phyloP scores from a whole-genome alignment of 2,329 filamentous ascomycete genomes.

The Verticillium isaacii region DNA sequence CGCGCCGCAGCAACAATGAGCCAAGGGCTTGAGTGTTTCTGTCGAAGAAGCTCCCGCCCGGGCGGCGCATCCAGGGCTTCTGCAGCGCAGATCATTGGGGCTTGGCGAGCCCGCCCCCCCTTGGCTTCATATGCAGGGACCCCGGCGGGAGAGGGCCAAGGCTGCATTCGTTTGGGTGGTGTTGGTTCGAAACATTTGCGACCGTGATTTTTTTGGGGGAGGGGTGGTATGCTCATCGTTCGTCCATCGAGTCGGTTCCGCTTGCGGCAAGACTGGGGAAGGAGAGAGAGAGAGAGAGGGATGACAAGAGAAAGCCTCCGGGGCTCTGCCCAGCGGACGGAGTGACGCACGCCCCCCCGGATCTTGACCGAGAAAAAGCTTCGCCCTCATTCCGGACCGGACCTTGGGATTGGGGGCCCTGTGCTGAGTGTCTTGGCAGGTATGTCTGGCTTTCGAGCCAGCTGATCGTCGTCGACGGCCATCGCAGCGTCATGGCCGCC shows the following conservation, averaged over 20 bases:
- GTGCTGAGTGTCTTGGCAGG: background rate
- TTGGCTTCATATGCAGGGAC: background rate
- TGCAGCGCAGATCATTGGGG: background rate
- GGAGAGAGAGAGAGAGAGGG: background rate
- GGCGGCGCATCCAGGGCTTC: background rate
- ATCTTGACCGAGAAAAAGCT: background rate
- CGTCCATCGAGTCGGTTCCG: background rate
- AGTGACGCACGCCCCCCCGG: background rate
- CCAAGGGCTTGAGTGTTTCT: background rate
- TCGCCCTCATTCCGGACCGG: background rate
- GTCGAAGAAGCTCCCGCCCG: background rate
- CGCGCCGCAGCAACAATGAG: background rate
- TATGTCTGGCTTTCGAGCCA: background rate
- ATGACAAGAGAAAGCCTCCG: background rate
- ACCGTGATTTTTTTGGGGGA: background rate
- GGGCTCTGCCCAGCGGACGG: background rate
- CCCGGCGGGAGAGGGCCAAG: background rate
- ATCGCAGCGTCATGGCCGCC: background rate
- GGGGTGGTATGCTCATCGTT: background rate
- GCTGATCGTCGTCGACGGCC: background rate
- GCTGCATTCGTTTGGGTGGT: constrained; percentile 1
- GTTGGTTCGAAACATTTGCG: background rate
- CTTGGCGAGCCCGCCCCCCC: background rate
- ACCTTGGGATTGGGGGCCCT: background rate
- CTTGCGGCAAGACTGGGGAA: background rate